A percentile compares a stretch with the other conserved stretches of the same genome.
These are phyloP conservation scores for Venturia effusa DNA, from an alignment of 2,329 filamentous ascomycete genomes.

Conservation along the genomic window DNA sequence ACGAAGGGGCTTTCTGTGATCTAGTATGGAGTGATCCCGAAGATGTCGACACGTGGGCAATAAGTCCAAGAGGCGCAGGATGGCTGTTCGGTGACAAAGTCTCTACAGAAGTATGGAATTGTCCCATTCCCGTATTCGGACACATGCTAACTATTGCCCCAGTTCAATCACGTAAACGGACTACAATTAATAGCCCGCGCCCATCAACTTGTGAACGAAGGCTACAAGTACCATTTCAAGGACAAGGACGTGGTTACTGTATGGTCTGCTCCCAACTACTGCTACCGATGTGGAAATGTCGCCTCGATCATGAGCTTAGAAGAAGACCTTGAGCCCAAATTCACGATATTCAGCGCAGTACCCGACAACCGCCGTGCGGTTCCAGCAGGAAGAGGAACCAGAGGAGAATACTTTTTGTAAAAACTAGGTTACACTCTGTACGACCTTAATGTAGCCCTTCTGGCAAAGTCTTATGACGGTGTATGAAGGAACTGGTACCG, in stretches of 20 bases:
- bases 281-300: conserved; percentile 88
- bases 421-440: not conserved
- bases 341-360: conserved; percentile 87
- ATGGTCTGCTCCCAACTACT: conserved; percentile 91
- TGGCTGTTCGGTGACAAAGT: conserved; percentile 64
- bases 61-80: conserved; percentile 57
- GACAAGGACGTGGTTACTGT: conserved; percentile 86
- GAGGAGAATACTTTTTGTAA: conserved; percentile 41
- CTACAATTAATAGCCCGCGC: conserved; percentile 61
- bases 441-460: not conserved
- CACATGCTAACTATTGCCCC: conserved; percentile 11
- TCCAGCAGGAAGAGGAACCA: conserved; percentile 48
- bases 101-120: conserved; percentile 45
- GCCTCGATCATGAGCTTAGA: conserved; percentile 81
- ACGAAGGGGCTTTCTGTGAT: conserved; percentile 97
- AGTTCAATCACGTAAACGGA: conserved; percentile 68
- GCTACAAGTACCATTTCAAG: conserved; percentile 86
- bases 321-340: conserved; percentile 75
- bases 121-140: not conserved
- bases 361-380: conserved; percentile 75
- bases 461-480: not conserved
- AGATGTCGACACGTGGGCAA: conserved; percentile 57
- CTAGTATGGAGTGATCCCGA: conserved; percentile 86
- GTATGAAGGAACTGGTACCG: not conserved
- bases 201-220: conserved; percentile 67